These are phyloP conservation scores for Oenanthe sinensis DNA, from an alignment of 129 eudicot genomes.

Conservation along the genomic window DNA sequence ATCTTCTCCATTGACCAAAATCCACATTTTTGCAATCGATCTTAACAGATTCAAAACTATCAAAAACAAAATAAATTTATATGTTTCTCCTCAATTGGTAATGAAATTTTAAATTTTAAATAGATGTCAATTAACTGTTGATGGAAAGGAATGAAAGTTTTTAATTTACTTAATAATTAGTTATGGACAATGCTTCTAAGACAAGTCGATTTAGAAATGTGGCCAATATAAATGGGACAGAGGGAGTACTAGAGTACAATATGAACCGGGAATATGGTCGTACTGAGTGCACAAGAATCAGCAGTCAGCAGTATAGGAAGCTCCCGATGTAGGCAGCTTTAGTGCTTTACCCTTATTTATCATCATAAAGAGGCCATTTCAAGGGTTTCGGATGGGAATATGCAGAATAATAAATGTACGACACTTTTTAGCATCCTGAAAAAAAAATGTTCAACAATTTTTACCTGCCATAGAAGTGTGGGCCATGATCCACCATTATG, in stretches of 20 bases:
- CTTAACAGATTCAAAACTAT: not conserved
- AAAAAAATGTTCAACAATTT: not conserved
- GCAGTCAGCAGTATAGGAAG: not conserved
- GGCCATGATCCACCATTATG: slow-evolving; percentile 99
- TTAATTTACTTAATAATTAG: not conserved
- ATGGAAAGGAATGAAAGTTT: not conserved
- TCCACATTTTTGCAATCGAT: not conserved
- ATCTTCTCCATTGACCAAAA: not conserved
- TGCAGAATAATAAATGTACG: not conserved
- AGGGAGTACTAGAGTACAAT: not conserved
- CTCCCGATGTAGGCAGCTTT: not conserved
- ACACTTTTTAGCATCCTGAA: not conserved
- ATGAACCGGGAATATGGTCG: not conserved
- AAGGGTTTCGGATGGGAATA: not conserved
- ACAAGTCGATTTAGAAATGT: not conserved
- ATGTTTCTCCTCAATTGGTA: not conserved
- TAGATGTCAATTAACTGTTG: not conserved
- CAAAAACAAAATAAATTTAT: not conserved
- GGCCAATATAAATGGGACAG: not conserved
- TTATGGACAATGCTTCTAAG: not conserved
- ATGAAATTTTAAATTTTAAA: not conserved
- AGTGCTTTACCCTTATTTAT: not conserved
- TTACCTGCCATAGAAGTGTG: slow-evolving; percentile 94
- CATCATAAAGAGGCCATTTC: not conserved
- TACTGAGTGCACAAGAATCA: not conserved